phyloP scores from a whole-genome alignment of 306 rosid genomes.

The Begonia masoniana region DNA sequence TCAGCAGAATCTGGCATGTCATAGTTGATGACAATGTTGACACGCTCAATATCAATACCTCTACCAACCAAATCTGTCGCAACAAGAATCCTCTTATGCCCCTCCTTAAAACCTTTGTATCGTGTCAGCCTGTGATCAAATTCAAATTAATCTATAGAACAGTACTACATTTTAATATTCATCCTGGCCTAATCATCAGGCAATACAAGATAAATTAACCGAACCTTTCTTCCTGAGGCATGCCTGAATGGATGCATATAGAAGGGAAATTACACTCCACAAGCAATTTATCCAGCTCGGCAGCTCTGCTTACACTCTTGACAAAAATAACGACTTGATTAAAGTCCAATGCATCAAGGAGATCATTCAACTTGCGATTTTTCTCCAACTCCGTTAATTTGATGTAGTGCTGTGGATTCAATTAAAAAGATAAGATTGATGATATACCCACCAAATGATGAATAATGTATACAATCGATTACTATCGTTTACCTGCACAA shows the following conservation, averaged over 20 bases:
- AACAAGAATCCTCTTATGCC: conserved; percentile 87
- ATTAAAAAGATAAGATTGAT: conserved; percentile 3
- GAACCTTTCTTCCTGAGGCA: conserved; percentile 94
- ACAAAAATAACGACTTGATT: conserved; percentile 96
- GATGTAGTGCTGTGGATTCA: conserved; percentile 84
- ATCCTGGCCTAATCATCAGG: background rate
- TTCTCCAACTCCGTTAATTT: conserved; percentile 91
- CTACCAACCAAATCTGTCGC: conserved; percentile 98
- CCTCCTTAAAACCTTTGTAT: conserved; percentile 95
- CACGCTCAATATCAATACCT: conserved; percentile 96
- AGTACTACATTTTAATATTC: background rate
- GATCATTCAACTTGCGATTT: conserved; percentile 92
- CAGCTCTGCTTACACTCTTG: conserved; percentile 94
- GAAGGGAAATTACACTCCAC: conserved; percentile 97
- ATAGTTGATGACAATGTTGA: conserved; percentile 89
- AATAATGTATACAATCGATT: background rate
- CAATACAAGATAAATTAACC: conserved; percentile 54
- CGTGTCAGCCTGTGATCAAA: conserved; percentile 46
- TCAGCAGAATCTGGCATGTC: conserved; percentile 99
- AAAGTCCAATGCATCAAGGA: conserved; percentile 94
- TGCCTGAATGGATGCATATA: conserved; percentile 96
- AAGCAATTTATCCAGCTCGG: conserved; percentile 91
- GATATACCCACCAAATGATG: background rate
- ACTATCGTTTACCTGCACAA: conserved; percentile 60
- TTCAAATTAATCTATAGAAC: background rate